Conservation (phyloP, 2,329 filamentous ascomycete species). For the Rhynchosporium graminicola region DNA sequence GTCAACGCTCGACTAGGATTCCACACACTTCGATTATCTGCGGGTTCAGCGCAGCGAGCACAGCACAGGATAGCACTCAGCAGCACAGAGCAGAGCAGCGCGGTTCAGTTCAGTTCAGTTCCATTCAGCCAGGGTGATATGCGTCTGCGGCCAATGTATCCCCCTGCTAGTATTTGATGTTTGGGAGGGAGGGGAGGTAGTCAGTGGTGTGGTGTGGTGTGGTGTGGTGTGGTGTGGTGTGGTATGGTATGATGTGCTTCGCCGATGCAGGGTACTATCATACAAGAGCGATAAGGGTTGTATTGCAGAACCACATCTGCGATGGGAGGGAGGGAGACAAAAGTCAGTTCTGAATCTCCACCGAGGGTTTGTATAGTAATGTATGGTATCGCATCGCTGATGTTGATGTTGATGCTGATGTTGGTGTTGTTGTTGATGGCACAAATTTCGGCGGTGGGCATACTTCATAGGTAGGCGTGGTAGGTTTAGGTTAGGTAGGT, state of each 20-base stretch:
- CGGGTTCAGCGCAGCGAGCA: too few relatives aligned
- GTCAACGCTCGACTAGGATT: too few relatives aligned
- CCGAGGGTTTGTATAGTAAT: neutral
- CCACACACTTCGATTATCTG: too few relatives aligned
- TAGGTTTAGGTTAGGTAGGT: too few relatives aligned
- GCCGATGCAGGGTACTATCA: too few relatives aligned
- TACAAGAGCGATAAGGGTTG: too few relatives aligned
- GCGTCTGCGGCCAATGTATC: slow-evolving; percentile 1
- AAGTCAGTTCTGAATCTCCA: neutral
- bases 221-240: neutral
- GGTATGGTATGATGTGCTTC: neutral
- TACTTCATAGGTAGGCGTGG: too few relatives aligned
- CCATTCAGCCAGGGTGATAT: slow-evolving; percentile 15
- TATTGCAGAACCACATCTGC: too few relatives aligned
- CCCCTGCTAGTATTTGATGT: neutral
- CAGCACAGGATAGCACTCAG: neutral
- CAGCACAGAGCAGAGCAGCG: neutral
- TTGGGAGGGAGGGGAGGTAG: neutral
- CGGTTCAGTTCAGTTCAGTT: neutral
- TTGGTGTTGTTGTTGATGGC: neutral
- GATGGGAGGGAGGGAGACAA: neutral
- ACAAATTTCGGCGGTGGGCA: neutral
- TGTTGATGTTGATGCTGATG: neutral
- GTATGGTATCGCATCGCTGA: neutral
- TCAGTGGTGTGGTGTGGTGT: neutral